Evolutionary conservation across 257 asterid species (phyloP), one percentile per base, ranked within the genome.

Genomic region (Penstemon newberryi): DNA sequence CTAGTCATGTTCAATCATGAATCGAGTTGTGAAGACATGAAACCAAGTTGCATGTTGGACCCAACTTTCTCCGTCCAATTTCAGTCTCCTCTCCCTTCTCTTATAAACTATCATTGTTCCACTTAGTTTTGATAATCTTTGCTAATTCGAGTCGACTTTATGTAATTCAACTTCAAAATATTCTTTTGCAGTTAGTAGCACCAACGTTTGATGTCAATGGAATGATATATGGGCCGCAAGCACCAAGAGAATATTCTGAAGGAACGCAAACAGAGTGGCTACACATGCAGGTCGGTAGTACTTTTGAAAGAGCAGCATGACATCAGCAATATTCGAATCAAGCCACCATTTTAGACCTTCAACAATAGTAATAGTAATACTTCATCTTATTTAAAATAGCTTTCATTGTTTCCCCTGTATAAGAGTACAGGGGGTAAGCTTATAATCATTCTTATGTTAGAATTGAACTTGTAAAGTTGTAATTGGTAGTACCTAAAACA

Each of bases 221-320:
- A 64, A 84, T 88, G 86, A 74, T 92, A 50, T 90, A 82, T 42
- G 83, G 89, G 50, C 42, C 90, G 15, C 94, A 86, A 78, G 73
- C 89, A 60, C 81, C 85, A 33, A 82, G 82, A 60, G 96, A 82
- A 67, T 85, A 84, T 58, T 75, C 81, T 8, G 80, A 82, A 70
- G 92, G 86, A 69, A 33, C 88, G 18, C 91, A 82, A 65, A 70
- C 83, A 0, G 95, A 89, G 80, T 89, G 96, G 98, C 95, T 85
- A 60, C 96, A 92, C 77, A 85, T 86, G 93, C 95, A 89, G 81
- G 79, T 86, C 11, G 91, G 96, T 68, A 77, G 73, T 73, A 76
- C 82, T 63, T 86, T 80, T 15, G 88, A 85, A 71, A 73, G 87
- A 77, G 81, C 80, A 37, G 73, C 84, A 43, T 76, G 79, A 25